Conservation (phyloP, 495 filamentous ascomycete species). For the Aspergillus bridgeri region DNA sequence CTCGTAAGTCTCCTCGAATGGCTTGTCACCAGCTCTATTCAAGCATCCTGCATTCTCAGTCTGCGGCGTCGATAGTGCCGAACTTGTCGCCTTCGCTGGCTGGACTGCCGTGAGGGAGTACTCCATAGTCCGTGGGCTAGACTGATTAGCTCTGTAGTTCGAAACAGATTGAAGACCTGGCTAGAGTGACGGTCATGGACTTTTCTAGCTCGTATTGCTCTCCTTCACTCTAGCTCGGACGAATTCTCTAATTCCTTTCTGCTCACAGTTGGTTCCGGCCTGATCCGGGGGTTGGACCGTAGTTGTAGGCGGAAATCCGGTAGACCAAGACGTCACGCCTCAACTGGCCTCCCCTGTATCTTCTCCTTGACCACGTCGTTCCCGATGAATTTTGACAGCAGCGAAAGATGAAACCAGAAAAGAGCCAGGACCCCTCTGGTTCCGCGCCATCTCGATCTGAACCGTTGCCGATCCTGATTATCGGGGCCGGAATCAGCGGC, state of each 20-base stretch:
- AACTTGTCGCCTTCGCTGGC: no score
- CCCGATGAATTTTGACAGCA: neutral
- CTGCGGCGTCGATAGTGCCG: neutral
- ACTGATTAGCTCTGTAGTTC: no score
- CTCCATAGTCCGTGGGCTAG: no score
- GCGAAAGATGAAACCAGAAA: neutral
- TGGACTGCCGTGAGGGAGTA: no score
- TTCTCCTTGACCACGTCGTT: neutral
- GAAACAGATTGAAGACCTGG: no score
- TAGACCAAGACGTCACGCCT: no score
- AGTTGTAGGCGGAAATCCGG: no score
- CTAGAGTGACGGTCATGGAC: no score
- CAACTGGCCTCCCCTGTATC: neutral
- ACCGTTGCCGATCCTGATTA: slow-evolving; percentile 44
- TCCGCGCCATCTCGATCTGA: neutral
- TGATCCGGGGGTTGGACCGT: neutral
- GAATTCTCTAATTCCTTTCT: neutral
- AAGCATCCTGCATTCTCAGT: neutral
- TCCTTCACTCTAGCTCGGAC: neutral
- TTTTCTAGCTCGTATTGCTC: neutral
- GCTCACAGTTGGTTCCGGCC: neutral
- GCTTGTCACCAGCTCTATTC: neutral
- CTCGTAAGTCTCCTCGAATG: neutral
- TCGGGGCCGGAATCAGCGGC: slow-evolving; percentile 59
- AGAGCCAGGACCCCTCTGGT: neutral